These are phyloP conservation scores for Limtongia smithiae DNA, from an alignment of 805 yeast species.

Conservation along the genomic window DNA sequence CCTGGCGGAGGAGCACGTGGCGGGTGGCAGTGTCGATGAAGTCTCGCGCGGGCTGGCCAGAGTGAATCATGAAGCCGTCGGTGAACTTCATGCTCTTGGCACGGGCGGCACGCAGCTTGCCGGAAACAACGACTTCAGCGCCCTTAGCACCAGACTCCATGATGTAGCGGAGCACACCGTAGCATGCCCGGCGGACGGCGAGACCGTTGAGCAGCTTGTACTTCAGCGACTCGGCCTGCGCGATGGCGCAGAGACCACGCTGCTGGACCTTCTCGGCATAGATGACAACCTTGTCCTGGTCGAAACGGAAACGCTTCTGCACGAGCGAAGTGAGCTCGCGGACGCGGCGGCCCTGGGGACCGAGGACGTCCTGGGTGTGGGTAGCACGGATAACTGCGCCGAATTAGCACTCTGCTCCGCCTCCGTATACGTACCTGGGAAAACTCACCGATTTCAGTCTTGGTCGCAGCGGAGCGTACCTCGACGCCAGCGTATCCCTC, in stretches of 20 bases:
- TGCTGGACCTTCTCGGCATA: constrained; percentile 99
- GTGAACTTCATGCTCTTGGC: constrained; percentile 99
- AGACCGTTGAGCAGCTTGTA: constrained; percentile 98
- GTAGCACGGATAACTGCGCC: constrained; percentile 86
- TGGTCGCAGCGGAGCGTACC: constrained; percentile 97
- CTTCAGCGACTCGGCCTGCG: constrained; percentile 98
- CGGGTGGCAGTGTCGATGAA: constrained; percentile 98
- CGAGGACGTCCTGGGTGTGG: constrained; percentile 96
- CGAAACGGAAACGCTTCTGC: constrained; percentile 97
- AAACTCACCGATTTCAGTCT: constrained; percentile 69
- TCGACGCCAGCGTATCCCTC: constrained; percentile 99
- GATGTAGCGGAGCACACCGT: constrained; percentile 99
- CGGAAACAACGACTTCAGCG: constrained; percentile 99
- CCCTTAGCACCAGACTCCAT: constrained; percentile 99
- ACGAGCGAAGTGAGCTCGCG: constrained; percentile 96
- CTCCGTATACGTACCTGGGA: not conserved
- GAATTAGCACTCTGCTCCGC: constrained; percentile 1
- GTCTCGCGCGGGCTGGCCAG: constrained; percentile 99
- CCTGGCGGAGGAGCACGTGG: constrained; percentile 99
- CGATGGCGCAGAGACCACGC: constrained; percentile 99
- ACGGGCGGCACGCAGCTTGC: constrained; percentile 99
- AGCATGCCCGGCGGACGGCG: constrained; percentile 99
- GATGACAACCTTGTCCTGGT: constrained; percentile 87
- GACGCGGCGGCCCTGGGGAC: constrained; percentile 99
- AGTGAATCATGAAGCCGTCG: constrained; percentile 99